These are phyloP conservation scores for Aspergillus baeticus DNA, from an alignment of 495 filamentous ascomycete species.

Conservation along the genomic window DNA sequence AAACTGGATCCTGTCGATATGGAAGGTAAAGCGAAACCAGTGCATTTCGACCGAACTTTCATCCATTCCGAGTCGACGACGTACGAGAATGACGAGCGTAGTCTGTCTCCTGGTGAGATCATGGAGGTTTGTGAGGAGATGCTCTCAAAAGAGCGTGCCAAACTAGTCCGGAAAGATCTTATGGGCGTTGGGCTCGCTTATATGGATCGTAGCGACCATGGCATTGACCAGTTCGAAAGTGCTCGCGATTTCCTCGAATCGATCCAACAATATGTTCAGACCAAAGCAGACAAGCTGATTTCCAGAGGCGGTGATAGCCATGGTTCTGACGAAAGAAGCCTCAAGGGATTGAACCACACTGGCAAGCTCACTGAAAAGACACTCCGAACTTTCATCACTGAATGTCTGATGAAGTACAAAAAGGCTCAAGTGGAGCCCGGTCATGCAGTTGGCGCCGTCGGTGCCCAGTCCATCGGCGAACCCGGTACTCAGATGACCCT, in stretches of 20 bases:
- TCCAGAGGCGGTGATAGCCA: constrained; percentile 40
- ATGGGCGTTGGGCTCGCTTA: constrained; percentile 56
- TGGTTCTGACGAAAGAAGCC: constrained; percentile 35
- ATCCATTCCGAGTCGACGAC: constrained; percentile 77
- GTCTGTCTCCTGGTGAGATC: constrained; percentile 74
- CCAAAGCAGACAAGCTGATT: constrained; percentile 54
- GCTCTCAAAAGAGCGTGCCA: constrained; percentile 62
- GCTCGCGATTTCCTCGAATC: constrained; percentile 77
- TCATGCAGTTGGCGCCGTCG: constrained; percentile 95
- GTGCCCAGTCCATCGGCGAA: constrained; percentile 96
- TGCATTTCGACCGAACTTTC: constrained; percentile 91
- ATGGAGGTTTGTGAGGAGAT: constrained; percentile 59
- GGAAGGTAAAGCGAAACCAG: constrained; percentile 91
- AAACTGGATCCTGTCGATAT: constrained; percentile 94
- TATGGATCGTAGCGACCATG: constrained; percentile 60
- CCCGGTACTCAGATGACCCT: constrained; percentile 99
- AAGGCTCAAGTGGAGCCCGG: constrained; percentile 88
- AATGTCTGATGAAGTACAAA: constrained; percentile 86
- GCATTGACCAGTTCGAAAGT: constrained; percentile 82
- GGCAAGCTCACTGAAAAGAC: constrained; percentile 77
- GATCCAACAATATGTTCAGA: constrained; percentile 65
- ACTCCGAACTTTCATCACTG: constrained; percentile 69
- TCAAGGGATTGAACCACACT: constrained; percentile 60
- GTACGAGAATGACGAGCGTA: constrained; percentile 70
- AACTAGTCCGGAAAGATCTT: constrained; percentile 58